Conservation (phyloP, 371 early-diverging fungal genomes). For the Mortierella sp. region DNA sequence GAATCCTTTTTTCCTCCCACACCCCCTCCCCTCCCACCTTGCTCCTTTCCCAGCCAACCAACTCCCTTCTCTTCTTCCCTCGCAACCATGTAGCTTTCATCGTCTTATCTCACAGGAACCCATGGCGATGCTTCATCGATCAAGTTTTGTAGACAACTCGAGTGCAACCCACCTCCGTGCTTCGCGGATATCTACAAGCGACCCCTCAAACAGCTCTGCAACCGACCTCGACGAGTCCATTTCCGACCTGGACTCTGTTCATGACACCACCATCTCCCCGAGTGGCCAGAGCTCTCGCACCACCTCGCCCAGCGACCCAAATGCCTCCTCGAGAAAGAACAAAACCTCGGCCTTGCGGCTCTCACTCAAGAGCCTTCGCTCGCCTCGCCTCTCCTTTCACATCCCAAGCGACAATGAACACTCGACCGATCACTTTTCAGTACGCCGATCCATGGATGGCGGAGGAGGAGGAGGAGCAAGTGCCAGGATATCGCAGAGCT, state of each 20-base stretch:
- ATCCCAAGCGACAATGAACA: conserved; percentile 20
- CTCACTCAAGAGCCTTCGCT: conserved; percentile 37
- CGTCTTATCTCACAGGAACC: too few species aligned
- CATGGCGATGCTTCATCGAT: too few species aligned
- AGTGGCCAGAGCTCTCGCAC: conserved; percentile 42
- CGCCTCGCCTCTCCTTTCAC: conserved; percentile 16
- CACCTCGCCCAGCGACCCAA: conserved; percentile 26
- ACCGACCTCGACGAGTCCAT: conserved; percentile 45
- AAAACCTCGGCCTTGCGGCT: conserved; percentile 35
- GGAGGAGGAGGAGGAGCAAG: too few species aligned
- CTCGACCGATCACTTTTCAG: conserved; percentile 15
- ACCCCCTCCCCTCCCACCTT: too few species aligned
- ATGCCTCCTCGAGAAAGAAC: conserved; percentile 15
- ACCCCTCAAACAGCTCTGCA: conserved; percentile 36
- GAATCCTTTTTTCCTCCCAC: too few species aligned
- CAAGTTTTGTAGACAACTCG: conserved; percentile 1
- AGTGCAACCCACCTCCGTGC: conserved; percentile 10
- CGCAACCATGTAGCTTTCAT: too few species aligned
- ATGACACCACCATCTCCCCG: conserved; percentile 25
- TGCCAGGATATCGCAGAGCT: conserved; percentile 8
- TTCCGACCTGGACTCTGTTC: conserved; percentile 39
- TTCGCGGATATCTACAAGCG: conserved; percentile 28
- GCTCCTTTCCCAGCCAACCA: too few species aligned
- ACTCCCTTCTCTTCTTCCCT: too few species aligned
- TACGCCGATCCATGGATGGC: conserved; percentile 26